A percentile compares a stretch with the other conserved stretches of the same genome.
Evolutionary conservation across 192 early-diverging fungal genomes (phyloP).

Genomic region (Backusella circina): DNA sequence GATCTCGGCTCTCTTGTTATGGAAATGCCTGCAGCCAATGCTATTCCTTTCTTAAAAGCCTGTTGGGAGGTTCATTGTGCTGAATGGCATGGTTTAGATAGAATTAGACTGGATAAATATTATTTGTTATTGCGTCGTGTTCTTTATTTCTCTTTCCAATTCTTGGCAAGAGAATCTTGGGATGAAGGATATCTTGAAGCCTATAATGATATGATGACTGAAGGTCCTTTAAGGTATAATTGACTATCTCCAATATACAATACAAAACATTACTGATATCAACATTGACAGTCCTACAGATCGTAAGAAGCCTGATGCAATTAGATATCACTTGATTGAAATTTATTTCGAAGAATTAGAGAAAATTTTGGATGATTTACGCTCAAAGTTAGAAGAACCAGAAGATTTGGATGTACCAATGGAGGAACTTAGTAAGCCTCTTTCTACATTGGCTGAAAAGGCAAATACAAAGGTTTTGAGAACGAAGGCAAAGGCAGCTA

Average conservation of each 20-base stretch:
- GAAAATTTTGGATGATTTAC: constrained; percentile 49
- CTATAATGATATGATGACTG: constrained; percentile 48
- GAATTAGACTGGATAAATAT: constrained; percentile 79
- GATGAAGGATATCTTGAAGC: constrained; percentile 44
- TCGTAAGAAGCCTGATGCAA: constrained; percentile 58
- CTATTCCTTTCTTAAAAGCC: constrained; percentile 53
- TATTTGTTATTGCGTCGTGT: constrained; percentile 68
- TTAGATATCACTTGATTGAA: constrained; percentile 70
- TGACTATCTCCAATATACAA: neutral
- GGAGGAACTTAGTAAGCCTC: constrained; percentile 46
- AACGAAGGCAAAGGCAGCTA: constrained; percentile 46
- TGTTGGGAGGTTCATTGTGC: constrained; percentile 66
- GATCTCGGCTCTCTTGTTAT: constrained; percentile 63
- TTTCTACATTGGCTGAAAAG: constrained; percentile 45
- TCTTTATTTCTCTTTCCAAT: constrained; percentile 56
- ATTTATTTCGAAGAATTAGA: constrained; percentile 71
- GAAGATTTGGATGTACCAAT: constrained; percentile 41
- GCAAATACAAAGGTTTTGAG: constrained; percentile 45
- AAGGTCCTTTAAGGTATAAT: constrained; percentile 61
- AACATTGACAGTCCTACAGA: constrained; percentile 47
- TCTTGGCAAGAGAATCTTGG: constrained; percentile 59
- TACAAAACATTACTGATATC: neutral
- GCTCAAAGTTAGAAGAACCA: constrained; percentile 26
- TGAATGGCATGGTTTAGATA: constrained; percentile 80
- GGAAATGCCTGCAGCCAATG: constrained; percentile 40